Evolutionary conservation across 768 basidiomycete genomes (phyloP), one percentile per base, ranked within the genome.

Genomic region (Kwoniella botswanensis): DNA sequence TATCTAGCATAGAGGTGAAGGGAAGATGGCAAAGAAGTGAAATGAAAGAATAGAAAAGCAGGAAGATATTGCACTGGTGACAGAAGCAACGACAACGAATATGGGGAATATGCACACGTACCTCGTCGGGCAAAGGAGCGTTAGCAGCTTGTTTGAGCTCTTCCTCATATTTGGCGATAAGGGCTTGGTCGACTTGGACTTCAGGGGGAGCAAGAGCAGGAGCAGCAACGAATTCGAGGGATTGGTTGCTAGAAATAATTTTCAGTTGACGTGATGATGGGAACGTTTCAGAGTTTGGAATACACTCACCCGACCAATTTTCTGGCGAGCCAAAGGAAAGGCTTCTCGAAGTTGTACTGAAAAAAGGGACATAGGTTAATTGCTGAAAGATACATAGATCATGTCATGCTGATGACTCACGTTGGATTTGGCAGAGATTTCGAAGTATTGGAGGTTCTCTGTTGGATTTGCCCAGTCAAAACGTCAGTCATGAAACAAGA

Each of bases 361-460:
- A 54, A 18, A 17, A 54, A 11, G 35, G 15, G 41, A 42, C 6
- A 66, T 21, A 7, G 15, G n/a, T 61, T 60, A 43, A 50, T 50
- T 13, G 13, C 46, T 50, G 10, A 13, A 17, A 18, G 5, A 35
- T 35, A 35, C 35, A 6, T 35, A 35, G 35, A 35, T 35, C 35
- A 35, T 35, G 35, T 5, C 35, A 35, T 18, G 13, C 46, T 18
- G 46, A 65, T 18, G 46, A 65, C 76, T 67, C 26, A 76, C 77
- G 88, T 99, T 99, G 57, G 95, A 98, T 86, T 99, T 99, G 65
- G 97, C 97, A 0, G 97, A 98, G 77, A 99, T 98, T 82, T 99
- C 97, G 84, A 95, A 99, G 87, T 99, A 99, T 84, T 98, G 97
- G 63, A 99, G 88, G 86, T 96, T 98, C 89, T 99, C 80, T 81